These are phyloP conservation scores for Marchantia paleacea DNA, from an alignment of 225 moss, liverwort and hornwort genomes.

Conservation along the genomic window DNA sequence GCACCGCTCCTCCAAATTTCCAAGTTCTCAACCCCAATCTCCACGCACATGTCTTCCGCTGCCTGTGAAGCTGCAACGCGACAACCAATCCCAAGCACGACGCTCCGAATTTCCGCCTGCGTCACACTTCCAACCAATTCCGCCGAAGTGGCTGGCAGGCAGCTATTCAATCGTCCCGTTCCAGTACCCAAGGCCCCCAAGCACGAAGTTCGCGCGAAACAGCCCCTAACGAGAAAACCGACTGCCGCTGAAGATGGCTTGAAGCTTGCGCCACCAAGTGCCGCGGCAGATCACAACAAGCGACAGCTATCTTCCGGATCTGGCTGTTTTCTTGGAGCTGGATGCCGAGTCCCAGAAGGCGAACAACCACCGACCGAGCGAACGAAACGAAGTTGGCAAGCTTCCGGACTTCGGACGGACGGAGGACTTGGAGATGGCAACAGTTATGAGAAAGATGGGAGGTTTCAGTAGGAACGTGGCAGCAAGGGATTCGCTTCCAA, in stretches of 20 bases:
- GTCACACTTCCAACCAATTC: background rate
- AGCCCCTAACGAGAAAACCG: background rate
- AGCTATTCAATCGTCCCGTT: background rate
- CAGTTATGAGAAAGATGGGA: background rate
- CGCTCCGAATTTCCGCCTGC: background rate
- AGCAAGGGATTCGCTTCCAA: too few species aligned
- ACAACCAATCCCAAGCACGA: background rate
- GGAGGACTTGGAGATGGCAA: conserved; percentile 7
- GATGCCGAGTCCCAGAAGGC: too few species aligned
- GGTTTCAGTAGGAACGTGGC: too few species aligned
- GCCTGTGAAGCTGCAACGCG: background rate
- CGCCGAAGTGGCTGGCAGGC: background rate
- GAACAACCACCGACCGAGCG: background rate
- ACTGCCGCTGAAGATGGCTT: background rate
- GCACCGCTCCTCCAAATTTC: background rate
- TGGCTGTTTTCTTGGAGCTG: too few species aligned
- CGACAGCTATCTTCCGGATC: too few species aligned
- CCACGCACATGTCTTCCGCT: background rate
- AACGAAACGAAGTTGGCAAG: background rate
- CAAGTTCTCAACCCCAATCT: background rate
- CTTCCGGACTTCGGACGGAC: background rate
- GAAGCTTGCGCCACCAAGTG: background rate
- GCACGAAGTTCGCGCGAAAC: background rate
- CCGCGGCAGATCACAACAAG: too few species aligned
- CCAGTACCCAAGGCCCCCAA: background rate